Percentiles rank a stretch among this genome's conserved stretches.
Evolutionary conservation across 2,329 filamentous ascomycete genomes (phyloP).

Genomic region (Pseudofabraea citricarpa): DNA sequence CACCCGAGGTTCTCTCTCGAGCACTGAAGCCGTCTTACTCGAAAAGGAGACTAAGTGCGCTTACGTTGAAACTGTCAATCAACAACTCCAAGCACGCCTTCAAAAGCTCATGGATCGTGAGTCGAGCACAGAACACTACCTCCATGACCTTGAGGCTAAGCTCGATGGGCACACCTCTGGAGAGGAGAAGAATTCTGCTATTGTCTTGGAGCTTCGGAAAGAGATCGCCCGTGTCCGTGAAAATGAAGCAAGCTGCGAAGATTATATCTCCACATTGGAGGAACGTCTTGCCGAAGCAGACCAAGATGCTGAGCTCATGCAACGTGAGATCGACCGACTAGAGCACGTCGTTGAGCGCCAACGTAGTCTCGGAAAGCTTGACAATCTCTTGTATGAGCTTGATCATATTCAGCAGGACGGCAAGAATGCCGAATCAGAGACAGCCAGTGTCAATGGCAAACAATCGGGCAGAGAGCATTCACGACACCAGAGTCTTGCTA

Average conservation of each 20-base stretch:
- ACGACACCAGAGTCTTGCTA: conserved; percentile 46
- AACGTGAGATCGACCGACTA: conserved; percentile 87
- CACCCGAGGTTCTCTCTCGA: conserved; percentile 77
- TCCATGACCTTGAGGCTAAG: conserved; percentile 86
- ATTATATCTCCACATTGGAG: conserved; percentile 95
- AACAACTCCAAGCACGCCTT: conserved; percentile 82
- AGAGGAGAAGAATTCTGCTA: conserved; percentile 85
- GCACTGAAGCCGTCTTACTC: conserved; percentile 77
- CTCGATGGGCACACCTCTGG: conserved; percentile 86
- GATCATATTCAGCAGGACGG: conserved; percentile 68
- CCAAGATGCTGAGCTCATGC: conserved; percentile 94
- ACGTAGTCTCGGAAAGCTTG: conserved; percentile 88
- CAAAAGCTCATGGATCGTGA: conserved; percentile 92
- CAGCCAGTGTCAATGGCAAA: conserved; percentile 36
- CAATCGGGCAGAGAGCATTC: conserved; percentile 47
- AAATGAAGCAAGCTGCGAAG: conserved; percentile 85
- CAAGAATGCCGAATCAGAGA: conserved; percentile 34
- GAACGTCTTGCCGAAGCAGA: conserved; percentile 93
- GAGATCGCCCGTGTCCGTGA: conserved; percentile 85
- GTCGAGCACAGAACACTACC: conserved; percentile 83
- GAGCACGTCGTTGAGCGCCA: conserved; percentile 96
- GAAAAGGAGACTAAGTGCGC: conserved; percentile 94
- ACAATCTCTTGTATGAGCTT: conserved; percentile 86
- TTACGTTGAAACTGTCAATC: conserved; percentile 87
- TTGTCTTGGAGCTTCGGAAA: conserved; percentile 83